These are phyloP conservation scores for Aschersonia sp. DNA, from an alignment of 2,329 filamentous ascomycete genomes.

Conservation along the genomic window DNA sequence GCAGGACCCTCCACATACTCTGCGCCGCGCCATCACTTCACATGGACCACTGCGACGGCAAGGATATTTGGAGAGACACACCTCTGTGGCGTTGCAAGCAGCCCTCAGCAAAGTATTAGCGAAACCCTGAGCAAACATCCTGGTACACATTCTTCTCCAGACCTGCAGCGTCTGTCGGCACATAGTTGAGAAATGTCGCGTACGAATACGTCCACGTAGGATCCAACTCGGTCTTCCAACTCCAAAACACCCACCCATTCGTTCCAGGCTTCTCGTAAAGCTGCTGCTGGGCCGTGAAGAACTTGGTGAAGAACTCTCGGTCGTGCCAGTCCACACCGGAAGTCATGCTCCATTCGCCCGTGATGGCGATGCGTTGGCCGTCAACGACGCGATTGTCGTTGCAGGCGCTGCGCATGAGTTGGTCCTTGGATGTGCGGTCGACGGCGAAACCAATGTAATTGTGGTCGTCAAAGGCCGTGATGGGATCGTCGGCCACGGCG, in stretches of 20 bases:
- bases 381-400: constrained; percentile 25
- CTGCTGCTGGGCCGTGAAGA: constrained; percentile 41
- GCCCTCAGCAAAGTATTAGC: neutral
- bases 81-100: neutral
- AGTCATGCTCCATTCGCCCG: constrained; percentile 43
- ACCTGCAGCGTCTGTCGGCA: constrained; percentile 10
- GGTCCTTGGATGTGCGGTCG: constrained; percentile 5
- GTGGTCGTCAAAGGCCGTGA: constrained; percentile 40
- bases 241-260: constrained; percentile 45
- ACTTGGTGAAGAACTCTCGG: constrained; percentile 36
- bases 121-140: constrained; percentile 9
- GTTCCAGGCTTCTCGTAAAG: constrained; percentile 32
- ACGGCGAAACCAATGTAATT: constrained; percentile 23
- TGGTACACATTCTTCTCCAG: constrained; percentile 12
- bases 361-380: constrained; percentile 22
- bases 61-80: neutral
- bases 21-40: neutral
- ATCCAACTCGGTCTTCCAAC: constrained; percentile 33
- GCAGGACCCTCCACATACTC: too few species aligned
- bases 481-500: constrained; percentile 21
- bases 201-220: constrained; percentile 16
- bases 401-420: constrained; percentile 23
- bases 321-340: constrained; percentile 27
- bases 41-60: neutral
- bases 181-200: constrained; percentile 8